phyloP scores from a whole-genome alignment of 78 protist species.

The Protostelium mycophagum region DNA sequence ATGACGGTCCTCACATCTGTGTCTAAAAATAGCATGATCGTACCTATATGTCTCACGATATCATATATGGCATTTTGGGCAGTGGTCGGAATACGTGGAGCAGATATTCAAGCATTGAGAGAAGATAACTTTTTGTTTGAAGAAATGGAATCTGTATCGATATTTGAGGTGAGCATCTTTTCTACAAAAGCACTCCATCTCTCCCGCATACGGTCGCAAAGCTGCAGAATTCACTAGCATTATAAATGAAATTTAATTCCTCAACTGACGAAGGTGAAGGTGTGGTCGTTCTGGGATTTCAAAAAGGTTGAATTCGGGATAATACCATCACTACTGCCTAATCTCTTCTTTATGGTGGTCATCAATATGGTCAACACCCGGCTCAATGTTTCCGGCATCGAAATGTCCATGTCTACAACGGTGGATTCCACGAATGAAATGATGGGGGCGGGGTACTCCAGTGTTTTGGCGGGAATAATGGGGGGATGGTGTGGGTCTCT shows the following conservation, averaged over 20 bases:
- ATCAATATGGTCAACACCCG: neutral
- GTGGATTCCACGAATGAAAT: neutral
- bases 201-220: no score
- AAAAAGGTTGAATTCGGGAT: neutral
- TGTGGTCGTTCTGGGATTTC: neutral
- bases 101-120: neutral
- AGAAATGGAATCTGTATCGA: neutral
- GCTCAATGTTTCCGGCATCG: neutral
- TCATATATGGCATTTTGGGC: neutral
- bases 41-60: neutral
- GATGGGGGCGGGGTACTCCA: neutral
- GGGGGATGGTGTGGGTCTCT: neutral
- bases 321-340: neutral
- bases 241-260: no score
- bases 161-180: neutral
- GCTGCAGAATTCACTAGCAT: no score
- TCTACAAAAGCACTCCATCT: no score
- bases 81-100: neutral
- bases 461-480: neutral
- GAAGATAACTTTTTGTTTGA: neutral
- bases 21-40: neutral
- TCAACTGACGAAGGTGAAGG: neutral
- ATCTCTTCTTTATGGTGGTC: neutral
- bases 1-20: neutral
- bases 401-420: neutral